A percentile compares a stretch with the other conserved stretches of the same genome.
Conservation (phyloP, 139 green algal species). For the Micromonas pusilla region DNA sequence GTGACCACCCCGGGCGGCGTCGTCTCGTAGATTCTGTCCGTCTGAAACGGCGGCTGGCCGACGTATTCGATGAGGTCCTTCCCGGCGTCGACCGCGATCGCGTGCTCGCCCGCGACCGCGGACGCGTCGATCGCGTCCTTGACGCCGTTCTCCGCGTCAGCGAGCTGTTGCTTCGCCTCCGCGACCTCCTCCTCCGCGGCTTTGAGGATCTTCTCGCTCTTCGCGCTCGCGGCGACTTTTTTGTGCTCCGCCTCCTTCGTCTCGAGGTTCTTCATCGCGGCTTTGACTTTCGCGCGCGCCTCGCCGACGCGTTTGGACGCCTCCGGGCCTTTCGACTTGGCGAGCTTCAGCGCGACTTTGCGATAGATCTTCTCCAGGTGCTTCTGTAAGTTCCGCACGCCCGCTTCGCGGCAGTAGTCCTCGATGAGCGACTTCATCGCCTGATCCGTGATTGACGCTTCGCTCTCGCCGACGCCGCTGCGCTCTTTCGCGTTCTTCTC, state of each 20-base stretch:
- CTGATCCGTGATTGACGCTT: slow-evolving; percentile 59
- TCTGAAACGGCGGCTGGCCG: slow-evolving; percentile 79
- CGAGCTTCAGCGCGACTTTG: slow-evolving; percentile 78
- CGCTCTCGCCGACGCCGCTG: slow-evolving; percentile 60
- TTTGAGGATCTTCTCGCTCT: slow-evolving; percentile 2
- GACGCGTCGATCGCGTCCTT: slow-evolving; percentile 35
- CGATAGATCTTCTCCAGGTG: slow-evolving; percentile 93
- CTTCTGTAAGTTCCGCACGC: slow-evolving; percentile 95
- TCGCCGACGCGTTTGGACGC: neutral
- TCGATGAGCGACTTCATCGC: slow-evolving; percentile 75
- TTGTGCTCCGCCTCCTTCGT: slow-evolving; percentile 20
- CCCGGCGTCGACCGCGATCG: slow-evolving; percentile 50
- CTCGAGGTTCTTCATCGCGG: slow-evolving; percentile 31
- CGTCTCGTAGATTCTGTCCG: slow-evolving; percentile 70
- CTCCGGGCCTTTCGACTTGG: slow-evolving; percentile 25
- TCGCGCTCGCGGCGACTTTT: neutral
- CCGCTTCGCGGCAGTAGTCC: slow-evolving; percentile 87
- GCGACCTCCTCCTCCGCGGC: slow-evolving; percentile 16
- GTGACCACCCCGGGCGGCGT: slow-evolving; percentile 87
- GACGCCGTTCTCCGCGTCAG: slow-evolving; percentile 22
- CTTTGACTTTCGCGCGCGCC: neutral
- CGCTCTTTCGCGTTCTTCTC: slow-evolving; percentile 61
- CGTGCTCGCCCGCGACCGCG: slow-evolving; percentile 34
- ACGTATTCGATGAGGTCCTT: slow-evolving; percentile 75
- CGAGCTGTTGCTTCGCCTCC: neutral